These are phyloP conservation scores for Paxillus ammoniavirescens DNA, from an alignment of 768 basidiomycete genomes.

Conservation along the genomic window DNA sequence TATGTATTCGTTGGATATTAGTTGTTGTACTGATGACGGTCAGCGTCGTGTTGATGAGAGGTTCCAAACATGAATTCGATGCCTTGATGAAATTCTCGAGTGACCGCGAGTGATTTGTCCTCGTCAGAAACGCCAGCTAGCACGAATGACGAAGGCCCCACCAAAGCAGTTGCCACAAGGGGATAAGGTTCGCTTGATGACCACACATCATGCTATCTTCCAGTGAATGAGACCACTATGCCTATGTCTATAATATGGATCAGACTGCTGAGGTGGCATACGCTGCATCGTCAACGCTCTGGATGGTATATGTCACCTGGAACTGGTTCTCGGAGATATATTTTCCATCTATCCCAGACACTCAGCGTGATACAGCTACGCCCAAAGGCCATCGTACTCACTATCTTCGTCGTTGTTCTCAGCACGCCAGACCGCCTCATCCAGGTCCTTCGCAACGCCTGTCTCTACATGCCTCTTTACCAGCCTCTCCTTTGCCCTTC, in stretches of 20 bases:
- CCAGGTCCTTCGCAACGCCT: constrained; percentile 63
- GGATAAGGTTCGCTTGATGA: no score
- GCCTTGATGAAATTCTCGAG: no score
- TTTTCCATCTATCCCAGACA: constrained; percentile 37
- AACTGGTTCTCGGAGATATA: constrained; percentile 41
- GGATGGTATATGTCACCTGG: constrained; percentile 38
- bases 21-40: no score
- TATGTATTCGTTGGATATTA: no score
- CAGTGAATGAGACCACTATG: no score
- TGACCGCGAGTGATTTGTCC: no score
- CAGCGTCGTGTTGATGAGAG: no score
- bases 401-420: constrained; percentile 77
- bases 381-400: constrained; percentile 31
- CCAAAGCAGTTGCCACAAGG: no score
- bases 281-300: constrained; percentile 41
- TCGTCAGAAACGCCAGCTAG: no score
- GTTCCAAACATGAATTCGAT: no score
- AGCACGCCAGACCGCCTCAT: constrained; percentile 70
- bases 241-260: not conserved
- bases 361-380: not conserved
- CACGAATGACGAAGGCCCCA: no score
- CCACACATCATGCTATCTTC: no score
- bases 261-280: constrained; percentile 9
- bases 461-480: constrained; percentile 74
- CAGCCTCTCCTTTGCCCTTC: constrained; percentile 57